A percentile compares a stretch with the other conserved stretches of the same genome.
Conservation (phyloP, 2,329 filamentous ascomycete species). For the Pseudonectria buxi region DNA sequence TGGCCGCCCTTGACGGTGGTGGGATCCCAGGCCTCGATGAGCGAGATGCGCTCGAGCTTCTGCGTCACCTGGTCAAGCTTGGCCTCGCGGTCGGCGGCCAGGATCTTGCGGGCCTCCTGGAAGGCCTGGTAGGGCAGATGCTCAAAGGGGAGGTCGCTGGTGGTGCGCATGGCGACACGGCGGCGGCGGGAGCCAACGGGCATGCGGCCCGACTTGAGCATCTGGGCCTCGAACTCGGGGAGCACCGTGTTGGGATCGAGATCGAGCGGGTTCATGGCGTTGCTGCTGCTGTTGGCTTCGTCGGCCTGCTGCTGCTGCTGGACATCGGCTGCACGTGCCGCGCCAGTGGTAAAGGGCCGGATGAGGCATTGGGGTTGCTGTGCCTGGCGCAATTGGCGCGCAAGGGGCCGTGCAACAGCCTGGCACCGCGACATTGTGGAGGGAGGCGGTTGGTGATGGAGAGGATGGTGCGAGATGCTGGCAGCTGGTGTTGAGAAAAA, state of each 20-base stretch:
- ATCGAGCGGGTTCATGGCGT: conserved; percentile 29
- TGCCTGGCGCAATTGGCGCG: conserved; percentile 44
- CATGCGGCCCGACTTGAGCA: conserved; percentile 61
- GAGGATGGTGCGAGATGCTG: conserved; percentile 3
- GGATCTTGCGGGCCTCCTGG: conserved; percentile 83
- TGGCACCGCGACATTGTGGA: conserved; percentile 52
- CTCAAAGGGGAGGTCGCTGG: conserved; percentile 73
- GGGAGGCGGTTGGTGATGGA: conserved; percentile 9
- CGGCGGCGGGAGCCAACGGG: conserved; percentile 82
- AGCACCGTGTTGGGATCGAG: conserved; percentile 65
- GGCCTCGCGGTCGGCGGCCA: conserved; percentile 71
- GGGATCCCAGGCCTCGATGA: conserved; percentile 53
- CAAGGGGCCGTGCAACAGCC: conserved; percentile 50
- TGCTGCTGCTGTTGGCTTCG: conserved; percentile 17
- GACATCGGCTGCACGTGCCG: conserved; percentile 25
- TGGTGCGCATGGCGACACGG: conserved; percentile 62
- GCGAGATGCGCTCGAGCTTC: conserved; percentile 62
- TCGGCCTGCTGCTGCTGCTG: conserved; percentile 10
- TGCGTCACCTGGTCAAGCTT: conserved; percentile 68
- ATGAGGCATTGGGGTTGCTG: conserved; percentile 33
- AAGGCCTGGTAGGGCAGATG: conserved; percentile 96
- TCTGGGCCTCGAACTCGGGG: conserved; percentile 50
- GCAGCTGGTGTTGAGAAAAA: conserved; percentile 24
- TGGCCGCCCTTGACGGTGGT: conserved; percentile 55
- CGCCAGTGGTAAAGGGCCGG: conserved; percentile 30